Evolutionary conservation across 2,329 filamentous ascomycete genomes (phyloP), one percentile per base, ranked within the genome.

Genomic region (Aspergillus brasiliensis): DNA sequence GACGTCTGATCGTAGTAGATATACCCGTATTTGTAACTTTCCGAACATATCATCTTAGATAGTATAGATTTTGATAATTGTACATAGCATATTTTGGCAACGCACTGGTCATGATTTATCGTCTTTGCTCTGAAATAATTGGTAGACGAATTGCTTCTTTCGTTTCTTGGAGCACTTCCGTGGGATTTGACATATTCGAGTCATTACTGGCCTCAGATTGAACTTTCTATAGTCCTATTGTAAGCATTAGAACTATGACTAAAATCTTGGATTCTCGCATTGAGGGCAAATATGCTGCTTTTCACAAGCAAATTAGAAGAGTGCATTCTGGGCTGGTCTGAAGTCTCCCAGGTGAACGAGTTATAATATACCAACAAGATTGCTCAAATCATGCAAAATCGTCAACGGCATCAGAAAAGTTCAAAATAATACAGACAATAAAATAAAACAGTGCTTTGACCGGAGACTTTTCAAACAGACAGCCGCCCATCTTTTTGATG

Each of bases 401-500:
- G 31, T 34, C 31, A 34, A 34, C 31, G 31, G 31, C 10, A 13
- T 34, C 10, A 34, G 13, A 5, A 34, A 34, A 34, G 13, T 34
- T 10, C 31, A 34, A 5, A 34, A 55, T 58, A 54, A 58, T 17
- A 42, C 60, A 37, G 48, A 56, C 47, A 60, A 58, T 60, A 51
- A 17, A 47, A n/a, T n/a, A n/a, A 56, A 47, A 56, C 31, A 59
- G 58, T 44, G 37, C 56, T 51, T 60, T 58, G 52, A 40, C 56
- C 51, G 56, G 53, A 61, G 56, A 56, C 38, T 61, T 64, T 63
- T 44, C 59, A 64, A 64, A 65, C 69, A 70, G 57, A 71, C 56
- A 69, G 60, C 69, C 69, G 57, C 69, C 69, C 67, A 66, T 57
- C 63, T 58, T 59, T 57, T 65, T 58, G 57, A 56, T 61, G 56